Evolutionary conservation across 2,329 filamentous ascomycete species (phyloP).

Genomic region (Epichloe elymi): DNA sequence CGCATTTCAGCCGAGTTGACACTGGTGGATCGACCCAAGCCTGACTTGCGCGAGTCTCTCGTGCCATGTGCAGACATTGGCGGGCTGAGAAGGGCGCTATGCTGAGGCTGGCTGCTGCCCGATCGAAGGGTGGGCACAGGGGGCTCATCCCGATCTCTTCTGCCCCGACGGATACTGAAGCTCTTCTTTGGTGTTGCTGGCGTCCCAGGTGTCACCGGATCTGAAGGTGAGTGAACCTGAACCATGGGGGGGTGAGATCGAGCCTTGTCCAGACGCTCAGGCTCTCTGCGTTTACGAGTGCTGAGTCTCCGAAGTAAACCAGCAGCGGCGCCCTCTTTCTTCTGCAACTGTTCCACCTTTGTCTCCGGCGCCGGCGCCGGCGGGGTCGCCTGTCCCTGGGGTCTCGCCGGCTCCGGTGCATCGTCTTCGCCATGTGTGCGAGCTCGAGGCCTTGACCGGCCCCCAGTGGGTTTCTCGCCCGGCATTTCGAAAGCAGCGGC

Average conservation of each 20-base stretch:
- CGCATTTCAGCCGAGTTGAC: constrained; percentile 80
- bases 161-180: constrained; percentile 62
- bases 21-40: constrained; percentile 75
- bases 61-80: constrained; percentile 47
- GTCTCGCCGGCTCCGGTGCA: constrained; percentile 44
- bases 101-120: constrained; percentile 55
- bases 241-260: constrained; percentile 67
- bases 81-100: constrained; percentile 66
- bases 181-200: constrained; percentile 62
- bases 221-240: constrained; percentile 65
- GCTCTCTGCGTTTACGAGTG: constrained; percentile 64
- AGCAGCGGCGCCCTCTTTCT: constrained; percentile 78
- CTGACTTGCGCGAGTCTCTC: constrained; percentile 46
- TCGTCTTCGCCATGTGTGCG: constrained; percentile 94
- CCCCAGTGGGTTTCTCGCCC: constrained; percentile 75
- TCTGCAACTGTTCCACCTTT: constrained; percentile 46
- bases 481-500: constrained; percentile 73
- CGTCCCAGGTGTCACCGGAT: constrained; percentile 24
- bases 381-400: constrained; percentile 17
- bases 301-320: constrained; percentile 82
- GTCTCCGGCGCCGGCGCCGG: constrained; percentile 38
- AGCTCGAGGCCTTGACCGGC: constrained; percentile 69
- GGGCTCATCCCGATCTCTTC: constrained; percentile 40
- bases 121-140: constrained; percentile 35
- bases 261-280: constrained; percentile 46